A percentile compares a stretch with the other conserved stretches of the same genome.
Conservation (phyloP, 176 grass and related monocot genomes). For the Oryza officinalis region DNA sequence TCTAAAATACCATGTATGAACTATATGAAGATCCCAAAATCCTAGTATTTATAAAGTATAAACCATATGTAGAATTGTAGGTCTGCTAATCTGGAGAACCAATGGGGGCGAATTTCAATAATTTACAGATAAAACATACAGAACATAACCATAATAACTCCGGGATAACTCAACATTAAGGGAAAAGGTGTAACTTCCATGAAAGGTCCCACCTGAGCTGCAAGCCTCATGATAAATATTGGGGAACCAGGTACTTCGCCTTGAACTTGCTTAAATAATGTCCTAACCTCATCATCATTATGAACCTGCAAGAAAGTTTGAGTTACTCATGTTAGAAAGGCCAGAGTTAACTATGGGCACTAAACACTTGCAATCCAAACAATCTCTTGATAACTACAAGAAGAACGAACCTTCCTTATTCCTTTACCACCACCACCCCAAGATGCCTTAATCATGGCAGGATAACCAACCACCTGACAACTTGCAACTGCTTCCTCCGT, state of each 20-base stretch:
- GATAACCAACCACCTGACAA: slow-evolving; percentile 92
- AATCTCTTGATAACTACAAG: slow-evolving; percentile 22
- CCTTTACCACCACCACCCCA: slow-evolving; percentile 99
- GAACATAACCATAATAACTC: slow-evolving; percentile 5
- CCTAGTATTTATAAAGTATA: not conserved
- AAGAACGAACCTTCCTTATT: slow-evolving; percentile 81
- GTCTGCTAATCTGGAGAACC: not conserved
- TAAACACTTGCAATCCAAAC: slow-evolving; percentile 34
- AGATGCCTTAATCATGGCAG: slow-evolving; percentile 98
- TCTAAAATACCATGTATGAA: not conserved
- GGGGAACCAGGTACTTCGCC: slow-evolving; percentile 97
- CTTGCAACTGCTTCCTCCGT: slow-evolving; percentile 93
- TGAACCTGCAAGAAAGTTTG: slow-evolving; percentile 62
- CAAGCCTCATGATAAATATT: slow-evolving; percentile 99
- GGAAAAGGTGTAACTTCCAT: not conserved
- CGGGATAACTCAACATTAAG: not conserved
- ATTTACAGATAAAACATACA: slow-evolving; percentile 8
- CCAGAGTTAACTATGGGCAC: slow-evolving; percentile 12
- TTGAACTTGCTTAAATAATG: slow-evolving; percentile 98
- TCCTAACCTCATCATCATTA: slow-evolving; percentile 95
- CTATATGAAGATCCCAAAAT: too few relatives aligned
- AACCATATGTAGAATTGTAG: not conserved
- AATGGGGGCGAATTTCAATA: not conserved
- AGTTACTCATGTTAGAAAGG: slow-evolving; percentile 24
- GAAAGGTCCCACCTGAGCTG: slow-evolving; percentile 73